Evolutionary conservation across 2,329 filamentous ascomycete genomes (phyloP), one percentile per base, ranked within the genome.

Genomic region (Cladorrhinum sp.): DNA sequence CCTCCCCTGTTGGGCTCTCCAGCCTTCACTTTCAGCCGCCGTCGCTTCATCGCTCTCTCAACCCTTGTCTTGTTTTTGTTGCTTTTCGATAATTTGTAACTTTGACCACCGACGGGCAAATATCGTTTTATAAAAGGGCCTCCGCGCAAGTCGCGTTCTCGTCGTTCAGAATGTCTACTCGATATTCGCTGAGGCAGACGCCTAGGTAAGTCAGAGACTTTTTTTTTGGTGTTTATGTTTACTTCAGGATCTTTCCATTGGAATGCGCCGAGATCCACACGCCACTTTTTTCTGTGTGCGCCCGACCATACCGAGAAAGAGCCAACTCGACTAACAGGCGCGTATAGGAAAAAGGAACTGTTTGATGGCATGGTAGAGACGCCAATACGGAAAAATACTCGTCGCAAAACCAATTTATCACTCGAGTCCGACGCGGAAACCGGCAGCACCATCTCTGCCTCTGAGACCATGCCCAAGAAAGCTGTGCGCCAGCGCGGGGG

Each of bases 311-410:
- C 16, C 9, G 32, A 36, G 32, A 29, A n/a, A 7, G 36, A 22
- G 4, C n/a, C 41, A 3, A 6, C 41, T 7, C 18, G 36, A 9
- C 63, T 65, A 51, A 62, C 57, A 18, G 13, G 20, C 16, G 32
- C 13, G 27, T 18, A 55, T 57, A 86, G 83, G 66, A 86, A 86
- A 73, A 85, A 84, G 74, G 83, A 85, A 70, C 79, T 84, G 60
- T 85, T 84, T 67, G 78, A 84, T 36, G 83, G 83, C 67, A 84
- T 86, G 83, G 74, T 86, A 62, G 82, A 85, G 71, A 86, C 83
- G 8, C 82, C 83, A 24, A 67, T 74, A 48, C 80, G 80, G 49
- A 74, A 76, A 49, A 76, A 77, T 60, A 75, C 76, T 9, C 78
- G 81, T 68, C 80, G 82, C 67, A 83, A 82, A 69, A 77, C 80